Percentiles rank a stretch among this genome's conserved stretches.
Evolutionary conservation across 441 rosid genomes (phyloP).

Genomic region (Viola pubescens): DNA sequence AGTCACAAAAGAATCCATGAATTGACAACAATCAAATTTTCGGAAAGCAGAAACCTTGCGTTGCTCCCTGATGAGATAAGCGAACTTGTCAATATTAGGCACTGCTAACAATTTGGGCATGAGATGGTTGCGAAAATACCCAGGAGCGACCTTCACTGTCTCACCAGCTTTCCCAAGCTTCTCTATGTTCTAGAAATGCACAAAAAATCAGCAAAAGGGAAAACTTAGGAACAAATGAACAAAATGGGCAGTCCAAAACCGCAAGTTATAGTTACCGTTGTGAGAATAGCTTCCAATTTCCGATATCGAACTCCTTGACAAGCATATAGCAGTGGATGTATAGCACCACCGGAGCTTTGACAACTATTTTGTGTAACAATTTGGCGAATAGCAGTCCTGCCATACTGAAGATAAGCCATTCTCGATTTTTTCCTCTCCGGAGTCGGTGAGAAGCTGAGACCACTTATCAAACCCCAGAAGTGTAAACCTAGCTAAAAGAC

Average conservation of each 20-base stretch:
- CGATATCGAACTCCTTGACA: constrained; percentile 68
- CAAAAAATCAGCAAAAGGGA: constrained; percentile 15
- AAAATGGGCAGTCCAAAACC: neutral
- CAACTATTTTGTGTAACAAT: constrained; percentile 27
- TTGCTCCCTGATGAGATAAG: constrained; percentile 78
- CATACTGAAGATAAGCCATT: constrained; percentile 42
- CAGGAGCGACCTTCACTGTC: constrained; percentile 90
- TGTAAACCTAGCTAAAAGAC: no score
- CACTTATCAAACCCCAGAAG: no score
- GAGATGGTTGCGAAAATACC: constrained; percentile 79
- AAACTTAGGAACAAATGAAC: neutral
- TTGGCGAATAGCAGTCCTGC: constrained; percentile 45
- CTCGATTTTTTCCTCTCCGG: no score
- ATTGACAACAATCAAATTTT: no score
- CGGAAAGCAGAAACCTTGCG: constrained; percentile 44
- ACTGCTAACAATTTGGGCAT: constrained; percentile 95
- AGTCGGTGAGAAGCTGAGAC: no score
- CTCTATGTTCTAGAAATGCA: constrained; percentile 53
- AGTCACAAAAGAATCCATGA: no score
- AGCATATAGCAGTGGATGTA: constrained; percentile 51
- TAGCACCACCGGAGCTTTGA: constrained; percentile 29
- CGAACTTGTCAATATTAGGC: constrained; percentile 84
- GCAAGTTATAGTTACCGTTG: constrained; percentile 36
- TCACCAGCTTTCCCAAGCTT: constrained; percentile 94
- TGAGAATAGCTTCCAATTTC: constrained; percentile 72